A percentile compares a stretch with the other conserved stretches of the same genome.
Conservation (phyloP, 352 stramenopile genomes). For the Salisapilia sapeloensis region DNA sequence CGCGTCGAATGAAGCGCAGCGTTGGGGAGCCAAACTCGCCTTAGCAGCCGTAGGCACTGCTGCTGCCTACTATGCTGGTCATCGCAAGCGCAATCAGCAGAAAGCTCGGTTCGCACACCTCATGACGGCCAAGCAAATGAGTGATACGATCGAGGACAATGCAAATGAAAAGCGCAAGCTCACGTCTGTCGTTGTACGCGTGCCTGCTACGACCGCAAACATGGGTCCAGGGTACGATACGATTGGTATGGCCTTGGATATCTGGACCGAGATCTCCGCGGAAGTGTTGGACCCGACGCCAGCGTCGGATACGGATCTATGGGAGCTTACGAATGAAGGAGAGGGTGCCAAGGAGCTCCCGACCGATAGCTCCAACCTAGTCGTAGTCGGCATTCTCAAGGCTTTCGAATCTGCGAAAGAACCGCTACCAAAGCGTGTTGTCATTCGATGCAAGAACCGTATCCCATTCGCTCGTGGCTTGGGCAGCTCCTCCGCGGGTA, state of each 20-base stretch:
- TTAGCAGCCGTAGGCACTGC: constrained; percentile 28
- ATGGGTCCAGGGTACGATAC: constrained; percentile 97
- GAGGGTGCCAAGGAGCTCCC: constrained; percentile 89
- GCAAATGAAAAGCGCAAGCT: constrained; percentile 25
- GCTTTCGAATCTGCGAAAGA: constrained; percentile 93
- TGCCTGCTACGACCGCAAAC: constrained; percentile 97
- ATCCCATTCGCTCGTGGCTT: constrained; percentile 95
- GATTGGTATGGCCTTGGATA: constrained; percentile 96
- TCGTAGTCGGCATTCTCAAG: constrained; percentile 88
- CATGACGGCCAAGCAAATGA: neutral
- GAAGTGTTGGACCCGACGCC: constrained; percentile 40
- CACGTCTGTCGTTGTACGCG: constrained; percentile 91
- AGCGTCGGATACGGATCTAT: constrained; percentile 15
- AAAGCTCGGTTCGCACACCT: constrained; percentile 6
- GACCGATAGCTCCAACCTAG: constrained; percentile 82
- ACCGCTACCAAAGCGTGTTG: constrained; percentile 81
- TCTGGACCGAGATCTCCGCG: constrained; percentile 98
- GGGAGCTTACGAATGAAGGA: constrained; percentile 91
- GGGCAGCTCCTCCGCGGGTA: constrained; percentile 95
- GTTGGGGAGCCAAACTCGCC: constrained; percentile 21
- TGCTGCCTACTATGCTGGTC: constrained; percentile 42
- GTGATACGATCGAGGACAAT: neutral
- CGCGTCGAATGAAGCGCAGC: no score
- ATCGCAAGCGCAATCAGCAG: constrained; percentile 21
- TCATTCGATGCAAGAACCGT: constrained; percentile 95